Conservation (phyloP, 2,329 filamentous ascomycete species). For the Tricladium varicosporioides region DNA sequence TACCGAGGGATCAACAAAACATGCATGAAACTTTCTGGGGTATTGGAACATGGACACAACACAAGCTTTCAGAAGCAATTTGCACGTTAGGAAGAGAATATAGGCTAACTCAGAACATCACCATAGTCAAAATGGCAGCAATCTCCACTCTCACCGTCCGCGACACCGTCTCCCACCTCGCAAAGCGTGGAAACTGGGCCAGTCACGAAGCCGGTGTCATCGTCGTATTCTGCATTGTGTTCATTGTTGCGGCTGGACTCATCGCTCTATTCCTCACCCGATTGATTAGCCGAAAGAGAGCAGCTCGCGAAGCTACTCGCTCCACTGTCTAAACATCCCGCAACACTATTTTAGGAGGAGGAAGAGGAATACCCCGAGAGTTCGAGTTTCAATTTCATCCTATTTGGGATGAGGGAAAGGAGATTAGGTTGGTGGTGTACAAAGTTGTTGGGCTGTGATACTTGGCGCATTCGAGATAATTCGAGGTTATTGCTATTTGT, state of each 20-base stretch:
- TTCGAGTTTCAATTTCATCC: too few species aligned
- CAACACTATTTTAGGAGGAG: too few species aligned
- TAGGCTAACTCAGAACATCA: background rate
- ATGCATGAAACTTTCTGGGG: too few species aligned
- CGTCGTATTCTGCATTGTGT: slow-evolving; percentile 60
- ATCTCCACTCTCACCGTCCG: slow-evolving; percentile 1
- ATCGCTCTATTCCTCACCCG: slow-evolving; percentile 48
- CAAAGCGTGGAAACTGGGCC: slow-evolving; percentile 57
- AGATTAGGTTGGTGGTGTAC: too few species aligned
- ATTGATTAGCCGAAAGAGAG: slow-evolving; percentile 35
- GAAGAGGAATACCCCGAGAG: too few species aligned
- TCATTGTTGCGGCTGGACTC: slow-evolving; percentile 51
- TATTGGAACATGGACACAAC: background rate
- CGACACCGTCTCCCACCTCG: slow-evolving; percentile 38
- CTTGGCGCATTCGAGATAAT: too few species aligned
- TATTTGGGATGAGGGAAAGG: too few species aligned
- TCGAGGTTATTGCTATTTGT: too few species aligned
- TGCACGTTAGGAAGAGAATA: background rate
- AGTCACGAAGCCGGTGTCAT: slow-evolving; percentile 56
- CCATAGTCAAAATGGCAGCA: slow-evolving; percentile 4
- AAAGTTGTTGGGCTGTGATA: too few species aligned
- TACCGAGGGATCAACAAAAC: too few species aligned
- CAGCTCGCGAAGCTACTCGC: slow-evolving; percentile 7
- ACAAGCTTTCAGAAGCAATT: background rate
- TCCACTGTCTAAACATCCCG: slow-evolving; percentile 1